Evolutionary conservation across 2,329 filamentous ascomycete genomes (phyloP).

Genomic region (Cercospora sp.): DNA sequence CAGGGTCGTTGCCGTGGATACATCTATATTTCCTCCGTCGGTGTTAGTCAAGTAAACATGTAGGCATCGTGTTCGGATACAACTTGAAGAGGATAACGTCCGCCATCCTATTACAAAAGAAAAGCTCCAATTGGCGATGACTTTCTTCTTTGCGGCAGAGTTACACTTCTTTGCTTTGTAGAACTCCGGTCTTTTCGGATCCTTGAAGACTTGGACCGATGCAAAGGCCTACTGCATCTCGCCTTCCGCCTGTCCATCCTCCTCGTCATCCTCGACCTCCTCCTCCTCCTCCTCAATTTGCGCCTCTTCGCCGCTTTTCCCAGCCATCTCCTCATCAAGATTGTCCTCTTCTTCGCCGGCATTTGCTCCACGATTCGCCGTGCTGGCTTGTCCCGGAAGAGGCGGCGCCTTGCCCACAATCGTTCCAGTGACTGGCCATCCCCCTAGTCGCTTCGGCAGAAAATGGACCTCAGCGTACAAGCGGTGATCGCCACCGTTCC

Average conservation of each 20-base stretch:
- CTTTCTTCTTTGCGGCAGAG: no score
- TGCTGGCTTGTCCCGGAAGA: background rate
- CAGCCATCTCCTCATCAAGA: background rate
- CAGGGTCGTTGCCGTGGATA: no score
- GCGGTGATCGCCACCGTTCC: background rate
- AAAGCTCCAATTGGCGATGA: no score
- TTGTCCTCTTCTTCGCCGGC: background rate
- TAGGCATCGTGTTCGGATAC: no score
- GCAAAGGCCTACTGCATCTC: background rate
- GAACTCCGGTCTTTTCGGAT: background rate
- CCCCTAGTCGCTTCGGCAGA: background rate
- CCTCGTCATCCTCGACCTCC: background rate
- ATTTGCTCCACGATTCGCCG: background rate
- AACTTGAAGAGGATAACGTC: no score
- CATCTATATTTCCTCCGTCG: no score
- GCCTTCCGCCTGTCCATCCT: background rate
- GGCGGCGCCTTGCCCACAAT: background rate
- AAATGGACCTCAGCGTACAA: conserved; percentile 7
- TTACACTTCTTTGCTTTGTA: background rate
- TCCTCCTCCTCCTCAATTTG: background rate
- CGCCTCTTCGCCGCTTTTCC: background rate
- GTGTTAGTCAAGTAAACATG: no score
- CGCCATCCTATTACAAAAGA: no score
- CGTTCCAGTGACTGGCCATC: background rate
- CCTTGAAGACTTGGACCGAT: background rate